A percentile compares a stretch with the other conserved stretches of the same genome.
These are phyloP conservation scores for Graphiopsis chlorocephala DNA, from an alignment of 2,329 filamentous ascomycete genomes.

Conservation along the genomic window DNA sequence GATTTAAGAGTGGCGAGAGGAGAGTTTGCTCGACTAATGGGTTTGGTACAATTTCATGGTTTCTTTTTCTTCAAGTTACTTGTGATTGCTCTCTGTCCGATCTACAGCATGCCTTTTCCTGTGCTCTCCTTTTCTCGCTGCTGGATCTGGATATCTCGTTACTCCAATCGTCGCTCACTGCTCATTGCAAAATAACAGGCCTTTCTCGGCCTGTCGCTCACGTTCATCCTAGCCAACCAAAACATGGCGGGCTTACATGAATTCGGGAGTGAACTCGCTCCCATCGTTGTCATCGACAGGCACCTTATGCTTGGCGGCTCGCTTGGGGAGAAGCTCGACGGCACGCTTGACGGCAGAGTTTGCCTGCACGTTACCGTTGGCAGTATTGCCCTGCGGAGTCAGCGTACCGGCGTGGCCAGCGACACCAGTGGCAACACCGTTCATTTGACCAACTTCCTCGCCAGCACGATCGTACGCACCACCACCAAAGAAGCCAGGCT, in stretches of 20 bases:
- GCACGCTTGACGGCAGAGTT: neutral
- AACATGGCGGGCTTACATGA: neutral
- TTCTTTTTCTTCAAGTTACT: neutral
- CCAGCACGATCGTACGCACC: conserved; percentile 9
- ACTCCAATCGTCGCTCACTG: neutral
- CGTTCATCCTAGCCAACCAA: neutral
- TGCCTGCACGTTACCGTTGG: neutral
- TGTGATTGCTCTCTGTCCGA: neutral
- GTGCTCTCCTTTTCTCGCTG: neutral
- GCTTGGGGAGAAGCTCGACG: no score
- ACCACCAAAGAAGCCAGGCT: neutral
- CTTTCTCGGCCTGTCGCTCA: neutral
- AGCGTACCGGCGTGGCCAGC: neutral
- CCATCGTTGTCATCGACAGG: conserved; percentile 14
- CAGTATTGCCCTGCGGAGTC: conserved; percentile 4
- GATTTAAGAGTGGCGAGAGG: neutral
- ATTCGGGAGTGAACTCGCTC: conserved; percentile 7
- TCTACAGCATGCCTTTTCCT: neutral
- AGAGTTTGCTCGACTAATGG: neutral
- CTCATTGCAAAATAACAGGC: neutral
- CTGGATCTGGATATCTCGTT: neutral
- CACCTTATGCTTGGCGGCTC: neutral
- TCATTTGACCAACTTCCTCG: neutral
- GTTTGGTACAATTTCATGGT: conserved; percentile 4
- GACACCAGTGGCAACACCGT: neutral